Percentiles rank a stretch among this genome's conserved stretches.
These are phyloP conservation scores for Copromyces sp. DNA, from an alignment of 495 filamentous ascomycete genomes.

Conservation along the genomic window DNA sequence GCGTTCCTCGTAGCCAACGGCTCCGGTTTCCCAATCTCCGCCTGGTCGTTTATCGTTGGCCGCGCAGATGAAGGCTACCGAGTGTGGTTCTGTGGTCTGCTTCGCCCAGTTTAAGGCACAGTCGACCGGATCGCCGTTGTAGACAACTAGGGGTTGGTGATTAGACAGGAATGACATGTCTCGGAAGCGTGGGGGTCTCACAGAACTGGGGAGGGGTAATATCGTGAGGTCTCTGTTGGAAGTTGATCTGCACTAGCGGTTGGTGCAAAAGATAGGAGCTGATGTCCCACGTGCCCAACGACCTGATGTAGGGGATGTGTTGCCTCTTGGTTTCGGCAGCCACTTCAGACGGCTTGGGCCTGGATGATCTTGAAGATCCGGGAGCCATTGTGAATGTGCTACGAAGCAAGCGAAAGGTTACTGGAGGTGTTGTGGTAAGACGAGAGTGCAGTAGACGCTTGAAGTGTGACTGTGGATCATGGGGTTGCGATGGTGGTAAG, in stretches of 20 bases:
- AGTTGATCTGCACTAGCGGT: slow-evolving; percentile 29
- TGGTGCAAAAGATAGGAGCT: slow-evolving; percentile 40
- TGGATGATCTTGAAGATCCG: slow-evolving; percentile 20
- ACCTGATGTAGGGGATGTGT: slow-evolving; percentile 49
- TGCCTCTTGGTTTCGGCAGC: slow-evolving; percentile 56
- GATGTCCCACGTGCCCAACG: slow-evolving; percentile 33
- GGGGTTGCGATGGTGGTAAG: background rate
- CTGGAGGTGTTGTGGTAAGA: background rate
- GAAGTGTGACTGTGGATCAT: background rate
- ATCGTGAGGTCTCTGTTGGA: slow-evolving; percentile 19
- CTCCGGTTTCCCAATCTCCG: slow-evolving; percentile 68
- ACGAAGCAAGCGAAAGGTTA: background rate
- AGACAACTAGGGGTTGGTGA: slow-evolving; percentile 35
- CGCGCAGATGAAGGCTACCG: slow-evolving; percentile 60
- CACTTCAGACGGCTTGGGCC: slow-evolving; percentile 59
- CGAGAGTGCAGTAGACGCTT: background rate
- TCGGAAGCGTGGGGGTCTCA: slow-evolving; percentile 14
- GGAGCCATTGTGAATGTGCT: slow-evolving; percentile 39
- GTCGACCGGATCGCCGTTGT: slow-evolving; percentile 58
- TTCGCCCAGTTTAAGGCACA: slow-evolving; percentile 50
- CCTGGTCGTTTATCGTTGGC: slow-evolving; percentile 66
- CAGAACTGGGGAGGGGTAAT: slow-evolving; percentile 31
- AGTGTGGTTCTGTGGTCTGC: slow-evolving; percentile 16
- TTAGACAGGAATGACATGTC: slow-evolving; percentile 7
- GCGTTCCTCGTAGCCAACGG: slow-evolving; percentile 59